Evolutionary conservation across 2,329 filamentous ascomycete species (phyloP), one percentile per base, ranked within the genome.

Genomic region (Cladophialophora bantiana): DNA sequence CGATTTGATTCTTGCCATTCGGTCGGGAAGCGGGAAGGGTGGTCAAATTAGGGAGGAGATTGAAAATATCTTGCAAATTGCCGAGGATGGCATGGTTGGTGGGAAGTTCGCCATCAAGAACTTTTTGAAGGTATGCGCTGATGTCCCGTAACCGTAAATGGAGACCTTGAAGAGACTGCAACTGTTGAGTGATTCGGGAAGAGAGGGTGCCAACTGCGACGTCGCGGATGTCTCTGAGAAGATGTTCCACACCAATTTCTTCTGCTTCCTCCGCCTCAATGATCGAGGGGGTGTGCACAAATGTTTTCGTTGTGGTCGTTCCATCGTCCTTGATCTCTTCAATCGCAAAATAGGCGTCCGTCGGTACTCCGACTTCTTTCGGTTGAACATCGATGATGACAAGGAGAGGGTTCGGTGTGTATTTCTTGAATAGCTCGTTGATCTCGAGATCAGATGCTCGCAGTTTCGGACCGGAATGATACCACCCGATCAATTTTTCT

Each of bases 301-400:
- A 99, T 52, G 95, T 99, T 83, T 95, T 96, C 71, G 92, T 89
- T 65, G 95, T 97, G 34, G 94, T 97, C 69, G 95, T 98, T 78
- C 95, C 95, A 77, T 99, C 95, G 84, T 99, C 95, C 83, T 98
- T 98, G 83, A 99, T 99, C 84, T 99, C 95, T 77, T 99, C 95
- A 58, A 99, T 93, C 4, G 95, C 95, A 83, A 99, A 99, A 84
- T 99, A 99, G 56, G 95, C 95, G 82, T 99, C 95, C 59, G 95
- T 99, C 20, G 95, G 95, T 62, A 99, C 95, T 68, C 95, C 95
- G 20, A 96, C 92, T 81, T 98, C 94, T 83, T 97, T 97, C 31
- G 95, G 94, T 81, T 98, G 94, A 70, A 99, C 95, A 78, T 99
- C 95, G 74, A 99, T 94, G 80, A 99, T 99, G 77, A 98, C 94